Evolutionary conservation across 768 basidiomycete species (phyloP).

Genomic region (Candolleomyces efflorescens): DNA sequence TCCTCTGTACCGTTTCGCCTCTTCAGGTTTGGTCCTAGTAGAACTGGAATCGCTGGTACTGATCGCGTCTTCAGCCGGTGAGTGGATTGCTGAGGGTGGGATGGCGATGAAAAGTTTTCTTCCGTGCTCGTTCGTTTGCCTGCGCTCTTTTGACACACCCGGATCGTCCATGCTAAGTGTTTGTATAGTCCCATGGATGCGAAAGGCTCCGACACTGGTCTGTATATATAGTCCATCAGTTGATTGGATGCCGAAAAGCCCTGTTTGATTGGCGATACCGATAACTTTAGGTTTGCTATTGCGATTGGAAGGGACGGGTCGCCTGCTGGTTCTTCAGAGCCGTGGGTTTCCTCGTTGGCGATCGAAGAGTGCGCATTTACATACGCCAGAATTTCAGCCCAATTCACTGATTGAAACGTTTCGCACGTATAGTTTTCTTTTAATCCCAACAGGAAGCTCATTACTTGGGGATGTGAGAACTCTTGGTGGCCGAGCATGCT

Average conservation of each 20-base stretch:
- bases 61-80: not conserved
- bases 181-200: not conserved
- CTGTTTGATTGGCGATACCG: no score
- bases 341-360: no score
- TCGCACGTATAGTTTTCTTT: constrained; percentile 6
- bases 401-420: not conserved
- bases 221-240: no score
- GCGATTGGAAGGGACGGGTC: constrained; percentile 13
- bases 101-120: not conserved
- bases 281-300: no score
- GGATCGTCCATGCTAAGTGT: no score
- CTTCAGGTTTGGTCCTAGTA: not conserved
- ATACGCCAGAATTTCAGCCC: not conserved
- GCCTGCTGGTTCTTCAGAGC: no score
- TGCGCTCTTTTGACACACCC: no score
- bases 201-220: no score
- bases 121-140: no score
- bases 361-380: not conserved
- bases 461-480: constrained; percentile 23
- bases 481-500: constrained; percentile 17
- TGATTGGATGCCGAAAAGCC: no score
- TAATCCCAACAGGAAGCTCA: constrained; percentile 21
- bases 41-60: not conserved
- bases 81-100: not conserved
- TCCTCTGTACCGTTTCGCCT: not conserved